Percentiles rank a stretch among this genome's conserved stretches.
These are phyloP conservation scores for Clitopilus hobsonii DNA, from an alignment of 768 basidiomycete species.

Conservation along the genomic window DNA sequence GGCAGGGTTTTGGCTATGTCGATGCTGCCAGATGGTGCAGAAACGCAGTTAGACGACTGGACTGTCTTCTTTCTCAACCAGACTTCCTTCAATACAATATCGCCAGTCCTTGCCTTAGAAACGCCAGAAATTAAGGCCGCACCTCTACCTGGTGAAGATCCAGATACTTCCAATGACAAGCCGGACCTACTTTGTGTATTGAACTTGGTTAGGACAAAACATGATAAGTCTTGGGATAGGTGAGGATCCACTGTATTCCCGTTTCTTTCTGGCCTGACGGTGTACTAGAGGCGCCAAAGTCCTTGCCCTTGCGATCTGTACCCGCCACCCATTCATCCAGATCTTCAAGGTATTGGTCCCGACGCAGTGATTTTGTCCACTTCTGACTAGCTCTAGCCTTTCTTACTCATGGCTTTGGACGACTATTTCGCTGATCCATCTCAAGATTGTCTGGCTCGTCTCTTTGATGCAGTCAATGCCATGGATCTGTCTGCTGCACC, in stretches of 20 bases:
- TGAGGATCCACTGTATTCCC: background rate
- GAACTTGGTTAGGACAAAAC: slow-evolving; percentile 88
- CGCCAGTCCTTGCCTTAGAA: slow-evolving; percentile 74
- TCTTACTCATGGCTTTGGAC: slow-evolving; percentile 89
- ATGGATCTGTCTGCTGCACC: slow-evolving; percentile 85
- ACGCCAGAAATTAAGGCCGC: slow-evolving; percentile 38
- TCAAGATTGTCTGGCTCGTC: slow-evolving; percentile 81
- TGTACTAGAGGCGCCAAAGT: slow-evolving; percentile 80
- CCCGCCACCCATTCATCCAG: slow-evolving; percentile 90
- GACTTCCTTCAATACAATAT: slow-evolving; percentile 82
- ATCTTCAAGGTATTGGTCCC: slow-evolving; percentile 75
- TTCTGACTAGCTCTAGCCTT: slow-evolving; percentile 55
- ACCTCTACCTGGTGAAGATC: slow-evolving; percentile 29
- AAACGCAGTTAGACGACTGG: slow-evolving; percentile 94
- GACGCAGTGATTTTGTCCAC: slow-evolving; percentile 1
- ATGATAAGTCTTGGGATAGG: slow-evolving; percentile 80
- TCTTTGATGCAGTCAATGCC: slow-evolving; percentile 91
- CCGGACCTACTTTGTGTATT: slow-evolving; percentile 78
- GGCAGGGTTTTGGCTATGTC: slow-evolving; percentile 86
- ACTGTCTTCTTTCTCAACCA: slow-evolving; percentile 98
- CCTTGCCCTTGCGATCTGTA: slow-evolving; percentile 92
- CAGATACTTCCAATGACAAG: slow-evolving; percentile 20
- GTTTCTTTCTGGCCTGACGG: slow-evolving; percentile 1
- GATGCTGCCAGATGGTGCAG: slow-evolving; percentile 98
- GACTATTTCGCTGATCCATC: slow-evolving; percentile 91